Evolutionary conservation across 441 rosid genomes (phyloP).

Genomic region (Pelargonium cotyledonis): DNA sequence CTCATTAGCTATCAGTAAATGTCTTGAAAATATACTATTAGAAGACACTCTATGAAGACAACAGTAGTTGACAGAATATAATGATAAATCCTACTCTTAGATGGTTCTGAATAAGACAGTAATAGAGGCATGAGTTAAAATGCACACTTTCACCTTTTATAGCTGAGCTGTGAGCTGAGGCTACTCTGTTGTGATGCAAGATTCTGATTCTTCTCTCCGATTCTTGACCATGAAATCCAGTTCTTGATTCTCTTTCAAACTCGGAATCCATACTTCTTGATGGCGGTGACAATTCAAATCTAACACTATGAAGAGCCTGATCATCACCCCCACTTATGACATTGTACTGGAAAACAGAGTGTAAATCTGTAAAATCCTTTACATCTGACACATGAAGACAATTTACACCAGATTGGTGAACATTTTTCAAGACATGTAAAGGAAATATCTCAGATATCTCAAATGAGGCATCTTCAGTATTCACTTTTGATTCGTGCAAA

Average conservation of each 20-base stretch:
- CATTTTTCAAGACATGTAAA: slow-evolving; percentile 38
- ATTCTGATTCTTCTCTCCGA: slow-evolving; percentile 37
- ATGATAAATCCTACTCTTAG: no score
- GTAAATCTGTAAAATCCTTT: slow-evolving; percentile 28
- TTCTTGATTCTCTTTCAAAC: neutral
- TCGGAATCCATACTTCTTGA: slow-evolving; percentile 21
- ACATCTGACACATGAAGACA: slow-evolving; percentile 64
- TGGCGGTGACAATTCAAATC: slow-evolving; percentile 30
- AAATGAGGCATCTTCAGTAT: slow-evolving; percentile 28
- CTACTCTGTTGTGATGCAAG: slow-evolving; percentile 36
- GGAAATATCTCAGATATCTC: slow-evolving; percentile 57
- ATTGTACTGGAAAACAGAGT: slow-evolving; percentile 34
- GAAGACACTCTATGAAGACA: neutral
- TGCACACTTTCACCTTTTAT: slow-evolving; percentile 55
- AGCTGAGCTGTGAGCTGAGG: slow-evolving; percentile 84
- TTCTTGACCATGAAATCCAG: neutral
- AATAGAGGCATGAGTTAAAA: slow-evolving; percentile 1
- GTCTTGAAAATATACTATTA: neutral
- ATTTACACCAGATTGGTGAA: slow-evolving; percentile 89
- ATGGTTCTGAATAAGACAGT: neutral
- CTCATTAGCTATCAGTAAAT: neutral
- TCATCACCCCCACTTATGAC: slow-evolving; percentile 91
- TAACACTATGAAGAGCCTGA: slow-evolving; percentile 70
- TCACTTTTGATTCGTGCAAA: slow-evolving; percentile 25
- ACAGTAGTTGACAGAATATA: neutral